Base-by-base conservation (phyloP, 1,284 basidiomycete genomes). In the Irpex sp. region DNA sequence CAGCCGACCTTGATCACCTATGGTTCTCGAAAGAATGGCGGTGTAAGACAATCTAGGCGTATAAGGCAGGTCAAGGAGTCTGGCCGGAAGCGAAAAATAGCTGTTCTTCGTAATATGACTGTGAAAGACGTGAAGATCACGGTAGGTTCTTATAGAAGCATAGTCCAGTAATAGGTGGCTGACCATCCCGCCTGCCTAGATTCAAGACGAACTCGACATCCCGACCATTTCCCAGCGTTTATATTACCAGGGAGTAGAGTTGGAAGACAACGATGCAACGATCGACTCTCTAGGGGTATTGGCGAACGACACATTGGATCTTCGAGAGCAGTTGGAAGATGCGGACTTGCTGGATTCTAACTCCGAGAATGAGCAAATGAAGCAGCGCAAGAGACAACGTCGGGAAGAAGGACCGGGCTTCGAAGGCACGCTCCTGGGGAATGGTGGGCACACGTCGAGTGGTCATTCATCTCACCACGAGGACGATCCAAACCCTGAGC, bases 71-170 rank as follows among this genome's bases (percentile, higher is more conserved):
- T 76, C 2, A 83, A 81, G 70, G 79, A 82, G 62, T 74, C 79
- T 54, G 81, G 79, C 5, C 81, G 83, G 67, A 77, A 79, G 62
- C 78, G 77, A 59, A 82, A 75, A 65, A 72, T 93, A 57, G 80
- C 74, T 11, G 81, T 93, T 56, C 79, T 78, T 48, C 92, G 89
- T 72, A 73, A 76, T 17, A 91, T 84, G 67, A 86, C 87, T 0
- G 80, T 94, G 61, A 92, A 89, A 71, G 89, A 92, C 8, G 83
- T 94, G 67, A 93, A 92, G 72, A 72, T 90, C 59, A 78, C 83
- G 79, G 91, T 92, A 62, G 61, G 84, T 19, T 19, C 9, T 38
- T 55, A 38, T 26, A 8, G 26, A 15, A 40, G 21, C 26, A 31
- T 26, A 2, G 26, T 17, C 40, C 36, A 40, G 15, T 44, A 51